A percentile compares a stretch with the other conserved stretches of the same genome.
phyloP scores from a whole-genome alignment of 106 monocot species.

The Apostasia ramifera region DNA sequence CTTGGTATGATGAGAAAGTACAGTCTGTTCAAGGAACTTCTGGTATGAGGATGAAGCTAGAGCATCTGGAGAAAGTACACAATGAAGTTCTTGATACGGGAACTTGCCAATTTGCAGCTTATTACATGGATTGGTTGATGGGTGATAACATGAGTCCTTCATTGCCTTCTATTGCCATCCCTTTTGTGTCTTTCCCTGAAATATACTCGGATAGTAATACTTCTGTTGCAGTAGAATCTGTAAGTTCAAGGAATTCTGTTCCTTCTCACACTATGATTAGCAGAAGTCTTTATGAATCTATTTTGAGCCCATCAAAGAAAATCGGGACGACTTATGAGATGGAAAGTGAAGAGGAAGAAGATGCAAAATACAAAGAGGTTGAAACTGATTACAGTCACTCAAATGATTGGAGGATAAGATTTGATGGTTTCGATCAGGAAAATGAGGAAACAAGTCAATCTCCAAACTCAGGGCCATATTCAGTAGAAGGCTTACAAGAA shows the following conservation, averaged over 20 bases:
- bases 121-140: conserved; percentile 59
- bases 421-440: background rate
- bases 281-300: conserved; percentile 12
- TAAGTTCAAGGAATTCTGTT: conserved; percentile 7
- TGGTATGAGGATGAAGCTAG: conserved; percentile 12
- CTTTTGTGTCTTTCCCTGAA: conserved; percentile 11
- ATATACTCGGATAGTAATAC: background rate
- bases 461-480: background rate
- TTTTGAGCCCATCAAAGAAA: conserved; percentile 16
- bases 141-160: conserved; percentile 21
- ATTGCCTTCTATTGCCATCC: conserved; percentile 23
- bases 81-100: conserved; percentile 37
- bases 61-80: conserved; percentile 32
- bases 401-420: background rate
- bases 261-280: conserved; percentile 20
- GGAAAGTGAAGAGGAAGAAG: conserved; percentile 4
- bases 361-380: background rate
- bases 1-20: conserved; percentile 36
- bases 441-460: background rate
- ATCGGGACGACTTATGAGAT: conserved; percentile 5
- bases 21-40: conserved; percentile 3
- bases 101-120: conserved; percentile 37
- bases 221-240: conserved; percentile 5
- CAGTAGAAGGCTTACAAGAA: background rate
- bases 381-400: conserved; percentile 2